A percentile compares a stretch with the other conserved stretches of the same genome.
Evolutionary conservation across 257 asterid species (phyloP).

Genomic region (Solanum virginianum): DNA sequence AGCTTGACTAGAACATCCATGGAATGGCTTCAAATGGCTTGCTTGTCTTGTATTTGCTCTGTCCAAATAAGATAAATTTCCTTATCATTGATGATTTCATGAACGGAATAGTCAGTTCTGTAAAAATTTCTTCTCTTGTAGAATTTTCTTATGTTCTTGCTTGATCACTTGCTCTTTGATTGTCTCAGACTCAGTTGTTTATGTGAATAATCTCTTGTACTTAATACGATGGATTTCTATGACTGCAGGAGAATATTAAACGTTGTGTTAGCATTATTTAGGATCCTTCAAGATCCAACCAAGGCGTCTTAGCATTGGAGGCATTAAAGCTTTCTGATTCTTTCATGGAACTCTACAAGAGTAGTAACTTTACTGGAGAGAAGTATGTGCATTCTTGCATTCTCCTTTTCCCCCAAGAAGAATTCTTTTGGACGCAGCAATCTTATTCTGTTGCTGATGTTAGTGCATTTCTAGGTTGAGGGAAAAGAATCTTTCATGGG

Average conservation of each 20-base stretch:
- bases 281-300: constrained; percentile 93
- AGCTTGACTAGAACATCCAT: background rate
- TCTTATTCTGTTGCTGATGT: background rate
- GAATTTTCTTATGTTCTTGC: background rate
- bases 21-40: background rate
- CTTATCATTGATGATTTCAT: background rate
- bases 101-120: background rate
- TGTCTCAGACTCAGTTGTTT: background rate
- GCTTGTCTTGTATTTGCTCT: background rate
- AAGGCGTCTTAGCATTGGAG: constrained; percentile 91
- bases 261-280: constrained; percentile 92
- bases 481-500: constrained; percentile 91
- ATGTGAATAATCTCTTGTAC: background rate
- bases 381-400: constrained; percentile 38
- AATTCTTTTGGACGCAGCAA: background rate
- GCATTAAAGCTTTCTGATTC: constrained; percentile 96
- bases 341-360: constrained; percentile 92
- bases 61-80: background rate
- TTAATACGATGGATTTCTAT: background rate
- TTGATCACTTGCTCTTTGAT: background rate
- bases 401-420: background rate
- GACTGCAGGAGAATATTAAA: constrained; percentile 78
- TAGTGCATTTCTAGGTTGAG: constrained; percentile 49
- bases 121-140: background rate
- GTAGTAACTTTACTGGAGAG: constrained; percentile 80